These are phyloP conservation scores for Fragosphaeria purpurea DNA, from an alignment of 2,329 filamentous ascomycete species.

Conservation along the genomic window DNA sequence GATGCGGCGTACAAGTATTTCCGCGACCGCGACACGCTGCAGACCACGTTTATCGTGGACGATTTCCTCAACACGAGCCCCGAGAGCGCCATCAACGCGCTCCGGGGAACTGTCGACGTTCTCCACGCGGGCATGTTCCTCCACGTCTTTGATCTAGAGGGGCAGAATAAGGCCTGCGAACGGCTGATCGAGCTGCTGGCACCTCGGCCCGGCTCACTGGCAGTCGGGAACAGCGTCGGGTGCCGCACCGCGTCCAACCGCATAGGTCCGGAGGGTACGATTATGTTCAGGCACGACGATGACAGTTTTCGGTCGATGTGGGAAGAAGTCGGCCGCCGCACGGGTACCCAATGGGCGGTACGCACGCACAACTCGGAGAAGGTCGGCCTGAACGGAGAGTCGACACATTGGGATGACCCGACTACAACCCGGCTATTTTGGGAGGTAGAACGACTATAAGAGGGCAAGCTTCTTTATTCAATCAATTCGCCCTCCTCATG, in stretches of 20 bases:
- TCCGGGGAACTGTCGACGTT: conserved; percentile 12
- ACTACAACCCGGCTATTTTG: not conserved
- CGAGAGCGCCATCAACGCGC: not conserved
- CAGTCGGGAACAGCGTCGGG: conserved; percentile 10
- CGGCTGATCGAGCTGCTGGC: conserved; percentile 15
- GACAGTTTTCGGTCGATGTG: conserved; percentile 42
- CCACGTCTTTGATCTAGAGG: conserved; percentile 16
- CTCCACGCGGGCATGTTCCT: conserved; percentile 17
- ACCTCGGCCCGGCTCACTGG: conserved; percentile 12
- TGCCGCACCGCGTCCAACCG: not conserved
- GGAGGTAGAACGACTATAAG: not conserved
- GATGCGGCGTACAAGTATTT: conserved; percentile 8
- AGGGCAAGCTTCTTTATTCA: not conserved
- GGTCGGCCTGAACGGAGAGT: conserved; percentile 1
- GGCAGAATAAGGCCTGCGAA: conserved; percentile 15
- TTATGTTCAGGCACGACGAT: conserved; percentile 28
- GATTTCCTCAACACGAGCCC: conserved; percentile 6
- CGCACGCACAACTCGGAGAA: not conserved
- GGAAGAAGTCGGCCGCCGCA: conserved; percentile 40
- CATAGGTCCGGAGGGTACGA: conserved; percentile 1
- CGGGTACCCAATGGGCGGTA: conserved; percentile 39
- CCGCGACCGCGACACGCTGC: conserved; percentile 7
- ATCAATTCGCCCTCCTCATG: no score
- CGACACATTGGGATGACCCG: not conserved
- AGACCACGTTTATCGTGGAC: conserved; percentile 5